Base-by-base conservation (phyloP, 768 basidiomycete species). In the Suillus placidus region DNA sequence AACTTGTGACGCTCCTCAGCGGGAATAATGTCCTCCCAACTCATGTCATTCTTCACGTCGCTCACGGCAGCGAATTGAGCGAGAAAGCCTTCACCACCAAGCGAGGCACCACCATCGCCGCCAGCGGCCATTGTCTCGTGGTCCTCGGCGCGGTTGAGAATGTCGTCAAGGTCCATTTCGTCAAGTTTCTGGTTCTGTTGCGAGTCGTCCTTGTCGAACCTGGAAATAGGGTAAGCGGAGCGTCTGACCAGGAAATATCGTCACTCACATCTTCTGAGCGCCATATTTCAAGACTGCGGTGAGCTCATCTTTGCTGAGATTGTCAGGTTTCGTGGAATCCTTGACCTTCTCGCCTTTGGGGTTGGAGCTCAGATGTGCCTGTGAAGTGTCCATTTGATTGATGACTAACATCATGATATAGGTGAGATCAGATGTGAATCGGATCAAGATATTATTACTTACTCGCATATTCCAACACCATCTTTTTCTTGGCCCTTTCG, bases 381-480 rank as follows among this genome's bases (percentile, higher is more conserved):
- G 97, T 49, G 96, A 95, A 30, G 97, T 99, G 80, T 99, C 97
- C 93, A 99, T 97, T 80, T 99, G 97, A 79, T 98, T 97, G 83
- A 99, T 98, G 81, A 99, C 95, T 97, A 76, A n/a, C 62, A 49
- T 62, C 62, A 49, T 62, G 58, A 62, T 23, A 62, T 23, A 35
- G 18, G 56, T 32, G 61, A 34, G 49, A 47, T 66, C 56, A 45
- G 37, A 14, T 18, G 32, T 42, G 38, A 18, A 14, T 58, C 20
- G 63, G 49, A 67, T 71, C 52, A 72, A 74, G 40, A 18, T 34
- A 9, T 43, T 63, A 62, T 66, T 60, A 92, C 95, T 75, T 78
- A 98, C 96, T 98, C 51, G 97, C 97, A 82, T 99, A 97, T 78
- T 99, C 97, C 68, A 99, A 83, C 52, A 99, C 95, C 97, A 99